Evolutionary conservation across 768 basidiomycete genomes (phyloP), one percentile per base, ranked within the genome.

Genomic region (Mycena latifolia): DNA sequence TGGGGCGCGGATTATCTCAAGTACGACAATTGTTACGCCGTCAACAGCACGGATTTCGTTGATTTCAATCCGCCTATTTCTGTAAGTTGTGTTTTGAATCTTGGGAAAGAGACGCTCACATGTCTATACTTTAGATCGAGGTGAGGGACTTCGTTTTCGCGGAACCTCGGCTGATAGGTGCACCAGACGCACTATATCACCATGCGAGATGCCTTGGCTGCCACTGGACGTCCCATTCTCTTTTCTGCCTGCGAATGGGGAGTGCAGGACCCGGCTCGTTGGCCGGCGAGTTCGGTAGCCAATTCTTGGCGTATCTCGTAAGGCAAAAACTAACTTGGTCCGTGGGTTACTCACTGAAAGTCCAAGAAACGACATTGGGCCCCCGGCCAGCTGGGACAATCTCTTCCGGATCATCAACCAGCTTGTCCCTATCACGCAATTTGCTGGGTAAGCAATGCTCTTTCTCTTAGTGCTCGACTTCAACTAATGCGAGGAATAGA

Each of bases 211-310:
- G 85, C 84, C 1, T 72, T 86, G 33, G 75, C 74, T 48, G 79
- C 78, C 10, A 84, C 82, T 2, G 77, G 76, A 10, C 80, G 84
- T 17, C 83, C 83, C 17, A 80, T 87, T 46, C 77, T 85, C 3
- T 88, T 83, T 65, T 84, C 85, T 10, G 78, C 86, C n/a, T 86
- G 86, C 50, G 82, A 81, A 67, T 81, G 80, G 80, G 85, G 85
- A 33, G 80, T 84, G 28, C 84, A 84, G 75, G 83, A 86, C 66
- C 84, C 84, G 55, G 85, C 84, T n/a, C 76, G 83, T 46, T 85
- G 85, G 82, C 81, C 82, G 61, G 81, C 77, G 20, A 77, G 78
- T 45, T 67, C 75, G 29, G 82, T 84, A 27, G 82, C 83, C 29
- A 86, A 86, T 65, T 85, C 83, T 68, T 86, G 85, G 81, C 79